Base-by-base conservation (phyloP, 805 yeast species). In the Saccharomyces jurei region DNA sequence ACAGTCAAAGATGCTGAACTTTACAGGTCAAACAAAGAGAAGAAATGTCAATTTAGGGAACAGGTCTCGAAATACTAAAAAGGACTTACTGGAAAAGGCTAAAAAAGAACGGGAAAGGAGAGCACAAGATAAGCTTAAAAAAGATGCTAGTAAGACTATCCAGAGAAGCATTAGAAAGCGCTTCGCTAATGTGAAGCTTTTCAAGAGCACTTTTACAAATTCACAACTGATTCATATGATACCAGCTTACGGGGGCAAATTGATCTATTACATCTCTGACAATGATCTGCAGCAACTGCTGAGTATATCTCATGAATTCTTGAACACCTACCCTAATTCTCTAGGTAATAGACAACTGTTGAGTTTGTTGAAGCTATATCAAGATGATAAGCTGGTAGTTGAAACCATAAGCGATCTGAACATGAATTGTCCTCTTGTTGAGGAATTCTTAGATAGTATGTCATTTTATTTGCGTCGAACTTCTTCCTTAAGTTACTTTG, bases 71-170 rank as follows among this genome's bases (percentile, higher is more conserved):
- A 68, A 52, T 52, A 70, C 57, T 63, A 77, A 67, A 69, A 75
- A 56, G 61, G 73, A 54, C 67, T 77, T 60, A 74, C 70, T 92
- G n/a, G 80, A 79, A 55, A 82, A 80, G 58, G 83, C 96, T 3
- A 81, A 81, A 60, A 71, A 72, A 44, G 89, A 87, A 57, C 75
- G 97, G 44, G 77, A 75, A 55, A 78, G 77, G 56, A 77, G 97
- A 54, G 90, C 87, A 54, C 66, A 72, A 31, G 77, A 72, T 14
- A 75, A 87, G 25, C 62, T 66, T 13, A 78, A 76, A 50, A 79
- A 77, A 44, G 72, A 68, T 41, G 80, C 88, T 1, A 82, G 82
- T 0, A 54, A 60, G 1, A 52, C 67, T 6, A 66, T 91, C 41
- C 92, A 86, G 63, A 62, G 73, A 2, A 64, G 72, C 11, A 72